Evolutionary conservation across 192 early-diverging fungal genomes (phyloP).

Genomic region (Dissophora globulifera): DNA sequence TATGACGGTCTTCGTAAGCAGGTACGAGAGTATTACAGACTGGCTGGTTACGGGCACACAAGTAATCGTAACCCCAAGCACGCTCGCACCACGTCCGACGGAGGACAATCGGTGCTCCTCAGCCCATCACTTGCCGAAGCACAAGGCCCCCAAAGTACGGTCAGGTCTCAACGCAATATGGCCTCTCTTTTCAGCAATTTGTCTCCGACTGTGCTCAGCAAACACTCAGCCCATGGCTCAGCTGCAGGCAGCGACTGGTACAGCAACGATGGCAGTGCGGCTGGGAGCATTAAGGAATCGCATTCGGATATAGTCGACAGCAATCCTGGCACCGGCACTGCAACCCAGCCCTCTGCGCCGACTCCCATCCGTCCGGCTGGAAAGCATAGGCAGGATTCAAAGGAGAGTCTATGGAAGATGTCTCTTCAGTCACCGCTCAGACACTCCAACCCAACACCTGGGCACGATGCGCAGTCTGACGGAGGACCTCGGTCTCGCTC

Average conservation of each 20-base stretch:
- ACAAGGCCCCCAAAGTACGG: too few species aligned
- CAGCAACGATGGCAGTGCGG: conserved; percentile 1
- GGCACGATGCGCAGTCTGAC: not conserved
- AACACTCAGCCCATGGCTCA: conserved; percentile 3
- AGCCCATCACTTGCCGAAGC: too few species aligned
- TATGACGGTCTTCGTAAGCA: conserved; percentile 43
- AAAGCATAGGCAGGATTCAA: conserved; percentile 17
- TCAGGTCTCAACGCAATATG: too few species aligned
- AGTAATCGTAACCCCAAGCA: too few species aligned
- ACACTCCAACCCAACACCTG: conserved; percentile 1
- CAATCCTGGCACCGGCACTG: conserved; percentile 1
- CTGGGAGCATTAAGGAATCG: not conserved
- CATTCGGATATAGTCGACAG: not conserved
- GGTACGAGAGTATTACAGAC: conserved; percentile 32
- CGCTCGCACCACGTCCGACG: too few species aligned
- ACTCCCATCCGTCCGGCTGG: conserved; percentile 1
- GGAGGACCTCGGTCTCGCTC: not conserved
- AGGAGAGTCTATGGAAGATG: conserved; percentile 19
- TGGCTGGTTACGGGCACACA: conserved; percentile 16
- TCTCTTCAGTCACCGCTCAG: conserved; percentile 25
- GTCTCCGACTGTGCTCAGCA: conserved; percentile 20
- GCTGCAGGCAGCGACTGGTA: not conserved
- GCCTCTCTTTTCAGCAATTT: conserved; percentile 12
- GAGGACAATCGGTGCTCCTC: too few species aligned
- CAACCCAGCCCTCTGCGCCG: not conserved